Base-by-base conservation (phyloP, 345 rosid genomes). In the Ceriops decandra region DNA sequence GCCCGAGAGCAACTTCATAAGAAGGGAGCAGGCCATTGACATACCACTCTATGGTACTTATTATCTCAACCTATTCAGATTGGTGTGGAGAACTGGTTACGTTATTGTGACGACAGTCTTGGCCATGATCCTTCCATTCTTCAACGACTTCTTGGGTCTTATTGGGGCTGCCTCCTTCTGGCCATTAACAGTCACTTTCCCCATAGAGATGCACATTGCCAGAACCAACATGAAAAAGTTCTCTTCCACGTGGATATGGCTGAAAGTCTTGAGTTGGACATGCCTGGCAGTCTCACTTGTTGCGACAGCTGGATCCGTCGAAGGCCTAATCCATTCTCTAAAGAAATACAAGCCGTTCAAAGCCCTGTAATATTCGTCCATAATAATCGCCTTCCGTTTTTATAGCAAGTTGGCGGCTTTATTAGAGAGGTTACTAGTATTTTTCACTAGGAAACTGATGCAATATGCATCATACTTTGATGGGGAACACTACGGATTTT, bases 51-150 rank as follows among this genome's bases (percentile, higher is more conserved):
- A 11, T 1, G 92, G 95, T 0, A 68, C 75, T 22, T 82, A 71
- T 66, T 57, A 81, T 16, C 7, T 88, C 74, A 93, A 85, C 79
- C 49, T 75, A 53, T 88, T 88, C 81, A 84, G 93, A 67, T 9
- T 93, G 68, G 80, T 81, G 42, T 93, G 97, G 97, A 87, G 98
- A 74, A 84, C 92, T 2, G 5, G 35, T 8, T 93, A 88, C 17
- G 98, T 93, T 42, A 69, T 89, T 0, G 19, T 85, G 27, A 82
- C 95, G 4, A 80, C 92, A 2, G 31, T 91, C 8, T 0, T 87
- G 6, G 98, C 98, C 47, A 91, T 89, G 97, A 74, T 87, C 46
- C 78, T 93, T 52, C 98, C 98, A 0, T 91, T 93, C 88, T 93
- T 93, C 93, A 93, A 89, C 33, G 85, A 85, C 54, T 84, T 91